These are phyloP conservation scores for Sporisorium reilianum DNA, from an alignment of 1,284 basidiomycete genomes.

Conservation along the genomic window DNA sequence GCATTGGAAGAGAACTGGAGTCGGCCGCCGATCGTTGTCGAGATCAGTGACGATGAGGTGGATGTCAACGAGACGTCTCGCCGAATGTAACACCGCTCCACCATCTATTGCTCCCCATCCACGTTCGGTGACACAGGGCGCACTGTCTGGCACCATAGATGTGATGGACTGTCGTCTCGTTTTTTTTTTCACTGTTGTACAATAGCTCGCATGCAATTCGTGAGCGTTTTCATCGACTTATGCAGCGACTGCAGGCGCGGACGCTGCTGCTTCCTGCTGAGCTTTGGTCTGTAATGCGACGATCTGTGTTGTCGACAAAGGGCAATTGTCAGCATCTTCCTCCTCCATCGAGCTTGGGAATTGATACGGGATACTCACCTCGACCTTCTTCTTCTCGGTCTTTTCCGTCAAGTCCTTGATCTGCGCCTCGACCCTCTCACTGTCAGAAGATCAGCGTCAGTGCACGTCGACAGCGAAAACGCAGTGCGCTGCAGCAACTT, in stretches of 20 bases:
- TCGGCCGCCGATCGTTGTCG: slow-evolving; percentile 4
- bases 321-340: background rate
- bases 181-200: slow-evolving; percentile 18
- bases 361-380: slow-evolving; percentile 35
- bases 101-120: background rate
- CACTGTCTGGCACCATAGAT: background rate
- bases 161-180: background rate
- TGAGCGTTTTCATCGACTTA: background rate
- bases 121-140: background rate
- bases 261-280: slow-evolving; percentile 39
- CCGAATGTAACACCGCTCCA: background rate
- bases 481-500: slow-evolving; percentile 66
- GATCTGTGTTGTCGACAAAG: slow-evolving; percentile 24
- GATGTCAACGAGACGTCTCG: slow-evolving; percentile 33
- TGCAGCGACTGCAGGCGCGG: slow-evolving; percentile 11
- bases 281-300: slow-evolving; percentile 53
- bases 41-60: slow-evolving; percentile 22
- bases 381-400: slow-evolving; percentile 56
- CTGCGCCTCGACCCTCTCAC: slow-evolving; percentile 53
- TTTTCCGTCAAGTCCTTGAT: slow-evolving; percentile 53
- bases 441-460: slow-evolving; percentile 5
- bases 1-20: background rate
- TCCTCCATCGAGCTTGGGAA: background rate
- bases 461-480: background rate
- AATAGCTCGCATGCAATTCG: slow-evolving; percentile 8